Evolutionary conservation across 2,329 filamentous ascomycete species (phyloP).

Genomic region (Scedosporium aurantiacum): DNA sequence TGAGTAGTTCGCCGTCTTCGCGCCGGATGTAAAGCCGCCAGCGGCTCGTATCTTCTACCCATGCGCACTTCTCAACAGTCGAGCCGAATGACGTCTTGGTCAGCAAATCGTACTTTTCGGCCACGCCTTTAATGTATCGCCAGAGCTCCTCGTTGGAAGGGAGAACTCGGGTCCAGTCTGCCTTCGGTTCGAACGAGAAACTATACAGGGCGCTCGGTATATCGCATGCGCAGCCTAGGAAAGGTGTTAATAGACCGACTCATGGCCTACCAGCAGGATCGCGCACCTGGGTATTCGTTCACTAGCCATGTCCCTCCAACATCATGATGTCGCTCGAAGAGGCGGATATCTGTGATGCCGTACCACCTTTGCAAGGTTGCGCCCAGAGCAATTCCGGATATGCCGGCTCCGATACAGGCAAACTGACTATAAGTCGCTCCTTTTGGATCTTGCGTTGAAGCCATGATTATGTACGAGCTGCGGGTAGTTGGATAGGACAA

Average conservation of each 20-base stretch:
- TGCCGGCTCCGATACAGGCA: constrained; percentile 45
- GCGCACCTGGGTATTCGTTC: constrained; percentile 46
- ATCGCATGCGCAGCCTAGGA: constrained; percentile 36
- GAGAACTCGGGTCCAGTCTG: constrained; percentile 47
- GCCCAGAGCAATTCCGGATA: constrained; percentile 51
- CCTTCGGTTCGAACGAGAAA: constrained; percentile 48
- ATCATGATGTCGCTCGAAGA: constrained; percentile 47
- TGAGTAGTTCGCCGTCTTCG: constrained; percentile 12
- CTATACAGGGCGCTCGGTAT: constrained; percentile 51
- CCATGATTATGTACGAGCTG: too few relatives aligned
- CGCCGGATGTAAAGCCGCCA: constrained; percentile 23
- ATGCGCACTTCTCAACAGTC: constrained; percentile 25
- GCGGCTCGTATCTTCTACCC: constrained; percentile 21
- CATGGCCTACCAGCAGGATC: background rate
- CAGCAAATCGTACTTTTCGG: constrained; percentile 30
- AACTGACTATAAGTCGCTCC: constrained; percentile 23
- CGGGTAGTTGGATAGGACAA: too few relatives aligned
- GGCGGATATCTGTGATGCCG: constrained; percentile 44
- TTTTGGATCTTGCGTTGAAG: too few relatives aligned
- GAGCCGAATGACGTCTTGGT: constrained; percentile 27
- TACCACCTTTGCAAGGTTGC: constrained; percentile 46
- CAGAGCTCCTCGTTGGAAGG: constrained; percentile 44
- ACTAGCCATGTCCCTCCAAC: constrained; percentile 55
- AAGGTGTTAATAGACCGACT: background rate
- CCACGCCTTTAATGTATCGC: constrained; percentile 42